These are phyloP conservation scores for Gnomoniopsis smithogilvyi DNA, from an alignment of 2,329 filamentous ascomycete genomes.

Conservation along the genomic window DNA sequence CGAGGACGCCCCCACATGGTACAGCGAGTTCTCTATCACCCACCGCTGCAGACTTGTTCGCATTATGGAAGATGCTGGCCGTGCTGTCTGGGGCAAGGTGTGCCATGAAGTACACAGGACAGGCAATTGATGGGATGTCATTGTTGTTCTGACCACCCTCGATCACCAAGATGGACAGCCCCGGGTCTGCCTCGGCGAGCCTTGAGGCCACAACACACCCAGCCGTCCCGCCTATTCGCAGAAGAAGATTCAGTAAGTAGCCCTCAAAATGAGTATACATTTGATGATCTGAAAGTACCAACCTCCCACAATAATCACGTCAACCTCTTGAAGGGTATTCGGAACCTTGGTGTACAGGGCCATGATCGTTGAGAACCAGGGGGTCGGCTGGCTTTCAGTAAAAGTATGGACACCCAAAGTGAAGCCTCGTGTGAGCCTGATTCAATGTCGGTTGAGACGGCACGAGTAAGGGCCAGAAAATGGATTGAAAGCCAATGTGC, in stretches of 20 bases:
- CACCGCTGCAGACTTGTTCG: slow-evolving; percentile 41
- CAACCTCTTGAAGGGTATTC: background rate
- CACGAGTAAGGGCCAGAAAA: too few relatives aligned
- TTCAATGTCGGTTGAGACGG: too few relatives aligned
- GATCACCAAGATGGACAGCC: slow-evolving; percentile 48
- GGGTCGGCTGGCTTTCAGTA: background rate
- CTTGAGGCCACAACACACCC: slow-evolving; percentile 48
- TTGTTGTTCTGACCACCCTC: slow-evolving; percentile 53
- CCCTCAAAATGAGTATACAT: background rate
- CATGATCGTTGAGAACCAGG: background rate
- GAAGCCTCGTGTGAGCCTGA: too few relatives aligned
- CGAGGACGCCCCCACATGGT: slow-evolving; percentile 41
- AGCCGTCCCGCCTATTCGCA: slow-evolving; percentile 38
- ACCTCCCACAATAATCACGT: background rate
- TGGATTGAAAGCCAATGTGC: too few relatives aligned
- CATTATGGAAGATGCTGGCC: slow-evolving; percentile 43
- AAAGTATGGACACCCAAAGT: background rate
- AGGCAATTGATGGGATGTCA: slow-evolving; percentile 44
- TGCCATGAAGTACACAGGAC: slow-evolving; percentile 45
- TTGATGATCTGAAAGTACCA: background rate
- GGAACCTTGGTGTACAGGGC: background rate
- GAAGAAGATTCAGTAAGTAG: background rate
- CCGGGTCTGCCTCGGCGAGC: slow-evolving; percentile 47
- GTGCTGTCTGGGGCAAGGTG: slow-evolving; percentile 47
- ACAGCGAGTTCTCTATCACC: slow-evolving; percentile 39